phyloP scores from a whole-genome alignment of 371 early-diverging fungal genomes.

The Circinella umbellata region DNA sequence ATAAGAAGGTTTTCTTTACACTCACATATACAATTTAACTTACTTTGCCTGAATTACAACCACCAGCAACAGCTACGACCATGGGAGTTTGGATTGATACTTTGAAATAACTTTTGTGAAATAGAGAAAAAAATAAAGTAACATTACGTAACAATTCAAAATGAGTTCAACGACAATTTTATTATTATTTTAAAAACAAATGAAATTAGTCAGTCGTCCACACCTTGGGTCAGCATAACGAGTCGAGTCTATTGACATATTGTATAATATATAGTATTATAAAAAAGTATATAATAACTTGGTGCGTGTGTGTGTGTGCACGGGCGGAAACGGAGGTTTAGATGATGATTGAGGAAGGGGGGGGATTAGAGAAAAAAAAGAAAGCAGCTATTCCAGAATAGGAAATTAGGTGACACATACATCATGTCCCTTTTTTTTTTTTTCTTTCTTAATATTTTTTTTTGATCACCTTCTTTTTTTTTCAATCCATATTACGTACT shows the following conservation, averaged over 20 bases:
- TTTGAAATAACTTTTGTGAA: conserved; percentile 40
- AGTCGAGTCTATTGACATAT: conserved; percentile 52
- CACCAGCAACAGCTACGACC: conserved; percentile 51
- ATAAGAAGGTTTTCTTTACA: not conserved
- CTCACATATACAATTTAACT: not conserved
- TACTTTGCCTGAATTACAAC: conserved; percentile 52
- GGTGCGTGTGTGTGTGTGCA: too few relatives aligned
- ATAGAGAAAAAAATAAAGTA: not conserved
- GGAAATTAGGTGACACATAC: too few relatives aligned
- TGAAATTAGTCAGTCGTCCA: not conserved
- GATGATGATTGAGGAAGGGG: too few relatives aligned
- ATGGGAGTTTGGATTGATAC: conserved; percentile 47
- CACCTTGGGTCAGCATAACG: conserved; percentile 51
- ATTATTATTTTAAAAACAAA: too few relatives aligned
- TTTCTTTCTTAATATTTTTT: too few relatives aligned
- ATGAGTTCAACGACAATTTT: not conserved
- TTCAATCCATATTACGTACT: too few relatives aligned
- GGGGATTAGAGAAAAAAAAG: too few relatives aligned
- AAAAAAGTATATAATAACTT: too few relatives aligned
- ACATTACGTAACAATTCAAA: not conserved
- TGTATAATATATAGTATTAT: not conserved
- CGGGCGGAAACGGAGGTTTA: too few relatives aligned
- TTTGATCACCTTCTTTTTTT: too few relatives aligned
- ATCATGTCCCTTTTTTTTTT: too few relatives aligned
- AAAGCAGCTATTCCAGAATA: too few relatives aligned